Percentiles rank a stretch among this genome's conserved stretches.
phyloP scores from a whole-genome alignment of 345 rosid species.

The Aethionema arabicum region DNA sequence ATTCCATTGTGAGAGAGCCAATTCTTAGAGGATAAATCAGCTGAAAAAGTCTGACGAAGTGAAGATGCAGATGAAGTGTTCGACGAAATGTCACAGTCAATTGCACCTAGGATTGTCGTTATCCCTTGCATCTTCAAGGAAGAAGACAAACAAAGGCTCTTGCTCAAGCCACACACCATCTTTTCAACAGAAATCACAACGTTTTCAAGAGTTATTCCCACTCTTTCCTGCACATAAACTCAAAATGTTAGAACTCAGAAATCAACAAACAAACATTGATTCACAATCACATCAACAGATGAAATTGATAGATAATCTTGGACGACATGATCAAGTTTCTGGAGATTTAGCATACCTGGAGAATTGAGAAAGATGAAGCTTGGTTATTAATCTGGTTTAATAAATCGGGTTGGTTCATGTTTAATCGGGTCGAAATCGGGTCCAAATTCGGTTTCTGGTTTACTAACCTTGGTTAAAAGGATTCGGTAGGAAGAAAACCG shows the following conservation, averaged over 20 bases:
- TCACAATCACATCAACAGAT: constrained; percentile 11
- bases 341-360: constrained; percentile 26
- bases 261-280: constrained; percentile 46
- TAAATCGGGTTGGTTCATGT: too few species aligned
- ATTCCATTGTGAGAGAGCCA: constrained; percentile 56
- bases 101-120: constrained; percentile 62
- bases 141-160: constrained; percentile 48
- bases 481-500: too few species aligned
- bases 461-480: too few species aligned
- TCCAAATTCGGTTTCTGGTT: too few species aligned
- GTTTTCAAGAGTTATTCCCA: constrained; percentile 12
- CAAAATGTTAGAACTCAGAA: constrained; percentile 34
- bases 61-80: constrained; percentile 45
- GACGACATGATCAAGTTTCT: not conserved
- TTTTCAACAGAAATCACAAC: constrained; percentile 9
- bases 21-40: constrained; percentile 80
- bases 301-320: not conserved
- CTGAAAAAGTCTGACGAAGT: constrained; percentile 71
- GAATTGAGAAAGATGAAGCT: constrained; percentile 1
- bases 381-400: too few species aligned
- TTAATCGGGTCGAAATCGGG: too few species aligned
- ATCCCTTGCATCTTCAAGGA: constrained; percentile 63
- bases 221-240: constrained; percentile 37
- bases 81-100: constrained; percentile 28
- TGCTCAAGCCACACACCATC: constrained; percentile 52